Evolutionary conservation across 768 basidiomycete species (phyloP).

Genomic region (Guyanaporus albipodus): DNA sequence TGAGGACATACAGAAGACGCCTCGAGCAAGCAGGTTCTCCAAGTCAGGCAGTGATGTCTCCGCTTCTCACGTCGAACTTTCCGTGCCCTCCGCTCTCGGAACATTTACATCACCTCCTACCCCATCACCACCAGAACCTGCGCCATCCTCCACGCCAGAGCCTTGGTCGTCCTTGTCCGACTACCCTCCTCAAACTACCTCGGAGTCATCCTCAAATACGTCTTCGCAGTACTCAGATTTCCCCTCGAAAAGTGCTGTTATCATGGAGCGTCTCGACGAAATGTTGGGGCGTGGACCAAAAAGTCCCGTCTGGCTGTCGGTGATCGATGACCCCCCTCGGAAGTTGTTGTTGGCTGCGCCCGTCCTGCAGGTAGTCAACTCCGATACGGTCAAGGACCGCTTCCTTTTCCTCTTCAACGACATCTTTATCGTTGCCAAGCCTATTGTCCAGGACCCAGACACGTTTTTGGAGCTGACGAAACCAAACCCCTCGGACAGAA

Average conservation of each 20-base stretch:
- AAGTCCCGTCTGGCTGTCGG: constrained; percentile 55
- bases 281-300: constrained; percentile 59
- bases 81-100: constrained; percentile 18
- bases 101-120: constrained; percentile 37
- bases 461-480: constrained; percentile 54
- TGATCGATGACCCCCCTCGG: constrained; percentile 82
- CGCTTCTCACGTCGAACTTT: constrained; percentile 18
- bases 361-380: constrained; percentile 90
- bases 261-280: constrained; percentile 71
- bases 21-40: constrained; percentile 34
- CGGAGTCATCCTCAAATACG: constrained; percentile 71
- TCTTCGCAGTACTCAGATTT: constrained; percentile 62
- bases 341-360: constrained; percentile 81
- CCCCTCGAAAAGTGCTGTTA: constrained; percentile 44
- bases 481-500: constrained; percentile 59
- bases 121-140: constrained; percentile 51
- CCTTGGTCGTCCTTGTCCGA: constrained; percentile 74
- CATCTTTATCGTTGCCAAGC: constrained; percentile 90
- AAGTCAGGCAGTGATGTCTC: constrained; percentile 23
- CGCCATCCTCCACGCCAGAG: constrained; percentile 67
- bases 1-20: constrained; percentile 33
- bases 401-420: constrained; percentile 98
- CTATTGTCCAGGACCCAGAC: constrained; percentile 68
- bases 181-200: constrained; percentile 64
- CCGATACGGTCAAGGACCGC: constrained; percentile 91